Evolutionary conservation across 495 filamentous ascomycete genomes (phyloP), one percentile per base, ranked within the genome.

Genomic region (Hyaloscypha variabilis): DNA sequence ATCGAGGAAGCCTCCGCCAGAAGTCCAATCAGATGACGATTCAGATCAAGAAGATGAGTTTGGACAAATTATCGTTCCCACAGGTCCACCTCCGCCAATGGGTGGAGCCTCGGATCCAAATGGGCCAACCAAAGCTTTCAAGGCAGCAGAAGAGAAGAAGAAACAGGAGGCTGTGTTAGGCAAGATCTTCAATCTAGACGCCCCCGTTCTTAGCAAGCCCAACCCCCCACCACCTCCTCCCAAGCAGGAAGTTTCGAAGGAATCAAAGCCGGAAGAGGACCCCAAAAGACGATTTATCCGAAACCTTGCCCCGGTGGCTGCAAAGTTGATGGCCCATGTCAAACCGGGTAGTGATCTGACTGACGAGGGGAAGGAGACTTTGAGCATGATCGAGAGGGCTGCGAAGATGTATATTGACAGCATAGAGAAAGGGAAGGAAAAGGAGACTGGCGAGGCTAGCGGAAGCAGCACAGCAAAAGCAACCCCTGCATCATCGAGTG

Each of bases 131-230:
- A 78, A 72, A 53, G 72, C 67, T 13, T 74, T 78, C 58, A 77
- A 75, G 23, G 81, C 79, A 0, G 74, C 78, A 49, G 79, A 84
- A 66, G 82, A 84, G 66, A 78, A 75, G 51, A 80, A 79, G 60
- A 76, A 72, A 13, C 86, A 88, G 64, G 86, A 89, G 58, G 71
- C 77, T 0, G 81, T 86, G 0, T 69, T 89, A 31, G 82, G 78
- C 19, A 76, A 74, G 29, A 83, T 89, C 5, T 83, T 89, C 52
- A 82, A 79, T 30, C 64, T 86, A 2, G 79, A 84, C 49, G 66
- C 67, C 63, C 53, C 73, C 63, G 30, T 63, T 24, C 67, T 70
- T 36, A 64, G 78, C n/a, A n/a, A n/a, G 25, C 70, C 71, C 62
- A 73, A 77, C 17, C 29, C 53, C 24, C 19, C 24, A 8, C 51